Percentiles rank a stretch among this genome's conserved stretches.
Conservation (phyloP, 768 basidiomycete genomes). For the Tricholoma sp. region DNA sequence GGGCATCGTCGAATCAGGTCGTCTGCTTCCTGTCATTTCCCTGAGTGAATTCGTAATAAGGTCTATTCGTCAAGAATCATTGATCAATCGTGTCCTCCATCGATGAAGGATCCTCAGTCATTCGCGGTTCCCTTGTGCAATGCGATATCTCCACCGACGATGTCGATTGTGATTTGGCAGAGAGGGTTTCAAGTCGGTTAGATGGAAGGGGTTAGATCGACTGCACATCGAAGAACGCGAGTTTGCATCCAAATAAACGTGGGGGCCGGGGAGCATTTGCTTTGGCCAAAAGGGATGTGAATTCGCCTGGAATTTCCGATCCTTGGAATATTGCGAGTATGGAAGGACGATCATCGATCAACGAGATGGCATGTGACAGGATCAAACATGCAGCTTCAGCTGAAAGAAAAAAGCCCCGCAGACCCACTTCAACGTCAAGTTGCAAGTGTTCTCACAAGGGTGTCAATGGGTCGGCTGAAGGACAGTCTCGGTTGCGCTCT, state of each 20-base stretch:
- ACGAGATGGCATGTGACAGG: conserved; percentile 33
- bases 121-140: conserved; percentile 16
- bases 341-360: conserved; percentile 39
- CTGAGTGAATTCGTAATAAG: conserved; percentile 12
- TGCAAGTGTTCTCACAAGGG: conserved; percentile 18
- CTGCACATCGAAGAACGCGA: conserved; percentile 16
- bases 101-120: conserved; percentile 20
- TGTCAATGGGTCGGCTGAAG: conserved; percentile 9
- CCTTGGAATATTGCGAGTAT: conserved; percentile 22
- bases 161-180: conserved; percentile 9
- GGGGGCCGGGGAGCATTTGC: conserved; percentile 10
- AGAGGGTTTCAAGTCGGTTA: conserved; percentile 3
- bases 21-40: conserved; percentile 3
- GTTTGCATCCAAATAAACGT: conserved; percentile 23
- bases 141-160: conserved; percentile 4
- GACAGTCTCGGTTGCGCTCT: conserved; percentile 17
- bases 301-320: conserved; percentile 30
- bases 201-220: conserved; percentile 21
- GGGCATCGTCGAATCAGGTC: conserved; percentile 15
- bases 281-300: conserved; percentile 12
- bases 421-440: conserved; percentile 24
- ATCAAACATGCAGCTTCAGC: conserved; percentile 24
- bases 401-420: conserved; percentile 13
- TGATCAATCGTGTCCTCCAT: conserved; percentile 24
- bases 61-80: conserved; percentile 39